Evolutionary conservation across 176 grass and related monocot genomes (phyloP).

Genomic region (Phyllostachys edulis): DNA sequence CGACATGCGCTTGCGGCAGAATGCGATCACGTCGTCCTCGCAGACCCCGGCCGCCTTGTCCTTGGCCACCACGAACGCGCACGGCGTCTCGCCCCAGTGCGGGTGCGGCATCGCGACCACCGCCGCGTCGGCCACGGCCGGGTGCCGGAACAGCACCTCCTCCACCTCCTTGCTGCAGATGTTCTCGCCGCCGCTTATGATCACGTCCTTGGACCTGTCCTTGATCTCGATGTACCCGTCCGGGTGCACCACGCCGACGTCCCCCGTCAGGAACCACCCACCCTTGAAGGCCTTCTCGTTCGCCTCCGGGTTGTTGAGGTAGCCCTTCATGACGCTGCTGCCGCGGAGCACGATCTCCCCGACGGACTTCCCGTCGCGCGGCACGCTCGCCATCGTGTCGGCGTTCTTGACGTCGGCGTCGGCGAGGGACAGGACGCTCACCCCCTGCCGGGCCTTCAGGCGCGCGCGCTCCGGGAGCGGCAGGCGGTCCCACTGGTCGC

Average conservation of each 20-base stretch:
- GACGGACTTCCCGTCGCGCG: constrained; percentile 48
- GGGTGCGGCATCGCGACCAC: constrained; percentile 69
- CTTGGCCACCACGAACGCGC: constrained; percentile 57
- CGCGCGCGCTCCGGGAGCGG: constrained; percentile 40
- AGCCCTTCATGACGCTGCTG: constrained; percentile 74
- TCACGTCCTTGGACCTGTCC: constrained; percentile 79
- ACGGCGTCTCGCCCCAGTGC: constrained; percentile 58
- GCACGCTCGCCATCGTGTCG: constrained; percentile 41
- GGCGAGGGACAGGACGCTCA: constrained; percentile 56
- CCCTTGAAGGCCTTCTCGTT: constrained; percentile 43
- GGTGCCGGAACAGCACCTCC: constrained; percentile 54
- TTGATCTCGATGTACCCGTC: constrained; percentile 88
- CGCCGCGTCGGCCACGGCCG: constrained; percentile 48
- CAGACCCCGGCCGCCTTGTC: constrained; percentile 1
- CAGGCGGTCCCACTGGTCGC: constrained; percentile 57
- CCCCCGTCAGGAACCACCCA: constrained; percentile 69
- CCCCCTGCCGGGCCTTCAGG: constrained; percentile 69
- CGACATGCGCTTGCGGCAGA: constrained; percentile 53
- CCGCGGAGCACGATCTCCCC: constrained; percentile 73
- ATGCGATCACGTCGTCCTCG: constrained; percentile 46
- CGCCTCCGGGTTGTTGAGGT: constrained; percentile 58
- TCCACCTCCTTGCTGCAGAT: constrained; percentile 78
- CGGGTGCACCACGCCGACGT: constrained; percentile 70
- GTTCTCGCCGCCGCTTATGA: constrained; percentile 72
- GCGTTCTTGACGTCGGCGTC: constrained; percentile 60